phyloP scores from a whole-genome alignment of 2,329 filamentous ascomycete species.

The Aspergillus intermedius region DNA sequence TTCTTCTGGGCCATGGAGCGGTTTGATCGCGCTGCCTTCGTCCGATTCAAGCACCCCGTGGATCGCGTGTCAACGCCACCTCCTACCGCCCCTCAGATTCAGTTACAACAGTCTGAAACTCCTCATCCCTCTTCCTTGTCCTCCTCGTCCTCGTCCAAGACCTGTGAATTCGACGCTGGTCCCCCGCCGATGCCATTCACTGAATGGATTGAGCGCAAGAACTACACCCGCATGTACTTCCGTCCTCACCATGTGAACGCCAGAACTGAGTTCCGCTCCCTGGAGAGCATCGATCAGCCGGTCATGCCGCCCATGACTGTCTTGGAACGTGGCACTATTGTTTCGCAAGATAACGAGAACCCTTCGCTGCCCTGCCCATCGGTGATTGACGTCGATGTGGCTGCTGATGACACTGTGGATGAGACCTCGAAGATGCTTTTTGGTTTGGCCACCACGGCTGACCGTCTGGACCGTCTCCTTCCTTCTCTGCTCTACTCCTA shows the following conservation, averaged over 20 bases:
- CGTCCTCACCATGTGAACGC: conserved; percentile 32
- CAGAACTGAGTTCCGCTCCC: conserved; percentile 31
- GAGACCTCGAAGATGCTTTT: conserved; percentile 38
- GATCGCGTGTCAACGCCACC: conserved; percentile 20
- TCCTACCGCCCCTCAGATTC: conserved; percentile 14
- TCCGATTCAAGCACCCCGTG: conserved; percentile 31
- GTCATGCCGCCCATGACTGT: conserved; percentile 33
- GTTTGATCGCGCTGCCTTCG: conserved; percentile 31
- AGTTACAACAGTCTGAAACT: conserved; percentile 13
- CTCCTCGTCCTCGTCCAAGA: conserved; percentile 9
- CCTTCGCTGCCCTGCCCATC: conserved; percentile 32
- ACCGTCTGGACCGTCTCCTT: conserved; percentile 35
- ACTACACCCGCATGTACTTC: conserved; percentile 39
- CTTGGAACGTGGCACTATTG: conserved; percentile 34
- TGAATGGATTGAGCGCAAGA: conserved; percentile 40
- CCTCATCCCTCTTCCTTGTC: not conserved
- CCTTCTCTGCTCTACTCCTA: conserved; percentile 39
- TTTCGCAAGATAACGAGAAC: conserved; percentile 27
- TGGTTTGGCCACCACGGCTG: conserved; percentile 38
- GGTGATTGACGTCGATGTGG: conserved; percentile 36
- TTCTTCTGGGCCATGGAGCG: conserved; percentile 38
- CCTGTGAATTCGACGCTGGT: conserved; percentile 30
- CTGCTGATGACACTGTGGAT: conserved; percentile 32
- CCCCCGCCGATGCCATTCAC: conserved; percentile 31
- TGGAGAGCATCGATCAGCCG: conserved; percentile 33